Base-by-base conservation (phyloP, 495 filamentous ascomycete species). In the Eremomyces bilateralis region DNA sequence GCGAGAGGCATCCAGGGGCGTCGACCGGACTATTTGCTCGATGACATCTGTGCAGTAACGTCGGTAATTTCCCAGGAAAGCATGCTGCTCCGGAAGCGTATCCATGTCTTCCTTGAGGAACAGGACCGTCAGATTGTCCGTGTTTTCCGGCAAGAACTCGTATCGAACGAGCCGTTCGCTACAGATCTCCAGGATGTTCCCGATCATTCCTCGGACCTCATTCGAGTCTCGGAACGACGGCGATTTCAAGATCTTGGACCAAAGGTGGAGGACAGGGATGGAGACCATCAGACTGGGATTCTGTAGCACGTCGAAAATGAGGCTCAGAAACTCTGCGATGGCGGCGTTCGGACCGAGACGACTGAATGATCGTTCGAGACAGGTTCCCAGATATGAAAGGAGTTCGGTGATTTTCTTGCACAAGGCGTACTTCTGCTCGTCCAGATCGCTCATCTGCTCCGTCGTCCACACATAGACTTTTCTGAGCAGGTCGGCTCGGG, bases 31-130 rank as follows among this genome's bases (percentile, higher is more conserved):
- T 33, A 94, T 79, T 20, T 61, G 63, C 53, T 94, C 83, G 31
- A 95, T 76, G 3, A 93, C 69, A 21, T 73, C 71, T 8, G 69
- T 68, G 50, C 83, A 88, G 44, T 90, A 95, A 31, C 90, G 69
- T 16, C 84, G 63, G 50, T 94, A 99, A 45, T 95, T 95, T 1
- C 88, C 85, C n/a, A 95, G 65, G 50, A 99, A 99, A 10, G 84
- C 80, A 57, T 99, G 88, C 17, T 79, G 64, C 51, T 99, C 90
- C 1, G 90, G 90, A 20, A 84, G 62, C 0, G 88, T 94, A 51
- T 95, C 90, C 21, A 93, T 80, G 50, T 99, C 88, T 40, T 93
- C 82, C 33, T 79, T 56, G 4, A 99, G 64, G 39, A 92, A 83
- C 22, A 80, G 56, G 20, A 84, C 64, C 11, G 74, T 80, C 4